These are phyloP conservation scores for Filobasidium floriforme DNA, from an alignment of 768 basidiomycete species.

Conservation along the genomic window DNA sequence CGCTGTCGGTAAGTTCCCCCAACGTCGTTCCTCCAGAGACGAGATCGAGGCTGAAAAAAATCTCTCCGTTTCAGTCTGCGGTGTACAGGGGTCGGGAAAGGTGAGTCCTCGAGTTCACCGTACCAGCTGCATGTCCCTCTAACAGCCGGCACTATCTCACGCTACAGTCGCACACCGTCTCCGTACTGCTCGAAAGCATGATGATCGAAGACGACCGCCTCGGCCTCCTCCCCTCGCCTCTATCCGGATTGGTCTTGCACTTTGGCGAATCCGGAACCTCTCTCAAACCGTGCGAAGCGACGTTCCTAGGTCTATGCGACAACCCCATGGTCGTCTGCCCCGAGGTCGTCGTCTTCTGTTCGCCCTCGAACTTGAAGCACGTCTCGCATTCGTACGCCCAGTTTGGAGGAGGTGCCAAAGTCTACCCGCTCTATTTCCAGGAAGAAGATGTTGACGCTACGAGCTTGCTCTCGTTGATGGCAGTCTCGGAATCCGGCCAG, in stretches of 20 bases:
- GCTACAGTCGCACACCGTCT: conserved; percentile 19
- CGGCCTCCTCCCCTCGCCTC: conserved; percentile 10
- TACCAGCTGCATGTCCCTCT: no score
- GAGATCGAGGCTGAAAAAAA: not conserved
- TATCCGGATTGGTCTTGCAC: conserved; percentile 18
- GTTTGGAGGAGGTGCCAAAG: conserved; percentile 16
- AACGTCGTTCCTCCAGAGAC: not conserved
- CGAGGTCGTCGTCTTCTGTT: conserved; percentile 18
- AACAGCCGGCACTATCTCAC: no score
- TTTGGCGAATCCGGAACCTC: conserved; percentile 19
- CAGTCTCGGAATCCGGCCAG: conserved; percentile 16
- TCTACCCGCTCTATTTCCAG: conserved; percentile 17
- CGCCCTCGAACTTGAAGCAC: conserved; percentile 10
- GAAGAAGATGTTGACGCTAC: conserved; percentile 20
- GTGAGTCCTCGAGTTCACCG: not conserved
- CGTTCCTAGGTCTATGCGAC: conserved; percentile 16
- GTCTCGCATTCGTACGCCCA: conserved; percentile 12
- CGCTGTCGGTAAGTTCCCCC: conserved; percentile 13
- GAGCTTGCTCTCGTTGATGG: conserved; percentile 17
- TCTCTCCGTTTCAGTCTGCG: conserved; percentile 8
- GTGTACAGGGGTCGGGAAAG: conserved; percentile 22
- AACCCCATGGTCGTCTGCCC: conserved; percentile 9
- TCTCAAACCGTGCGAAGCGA: conserved; percentile 20
- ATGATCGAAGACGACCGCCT: conserved; percentile 17
- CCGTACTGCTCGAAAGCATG: conserved; percentile 19